Evolutionary conservation across 805 yeast genomes (phyloP).

Genomic region (Lachancea quebecensis): DNA sequence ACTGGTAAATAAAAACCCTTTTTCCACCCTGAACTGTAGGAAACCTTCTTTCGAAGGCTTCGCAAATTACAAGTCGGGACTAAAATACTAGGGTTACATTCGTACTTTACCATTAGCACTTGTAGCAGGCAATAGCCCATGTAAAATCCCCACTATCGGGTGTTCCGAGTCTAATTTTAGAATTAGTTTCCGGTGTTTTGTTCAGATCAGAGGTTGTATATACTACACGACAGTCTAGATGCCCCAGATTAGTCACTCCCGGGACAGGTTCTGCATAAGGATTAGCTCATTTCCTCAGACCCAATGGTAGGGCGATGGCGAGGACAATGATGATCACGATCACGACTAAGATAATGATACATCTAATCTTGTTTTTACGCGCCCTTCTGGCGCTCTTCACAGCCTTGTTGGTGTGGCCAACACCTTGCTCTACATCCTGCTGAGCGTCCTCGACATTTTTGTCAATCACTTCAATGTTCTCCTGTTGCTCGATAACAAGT

Average conservation of each 20-base stretch:
- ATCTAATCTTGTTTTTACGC: constrained; percentile 86
- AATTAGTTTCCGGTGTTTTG: background rate
- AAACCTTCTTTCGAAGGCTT: constrained; percentile 8
- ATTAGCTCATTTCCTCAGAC: constrained; percentile 20
- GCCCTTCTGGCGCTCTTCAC: constrained; percentile 82
- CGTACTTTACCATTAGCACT: background rate
- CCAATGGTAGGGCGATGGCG: constrained; percentile 46
- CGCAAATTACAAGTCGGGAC: constrained; percentile 29
- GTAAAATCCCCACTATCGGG: no score
- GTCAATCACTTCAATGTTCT: constrained; percentile 73
- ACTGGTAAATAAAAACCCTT: constrained; percentile 29
- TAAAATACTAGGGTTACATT: constrained; percentile 27
- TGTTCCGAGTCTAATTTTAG: no score
- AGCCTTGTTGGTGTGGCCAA: constrained; percentile 88
- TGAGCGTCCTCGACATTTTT: constrained; percentile 78
- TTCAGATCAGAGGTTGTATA: background rate
- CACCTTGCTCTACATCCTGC: constrained; percentile 87
- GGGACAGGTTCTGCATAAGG: background rate
- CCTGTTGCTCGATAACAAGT: constrained; percentile 92
- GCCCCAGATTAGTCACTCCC: no score
- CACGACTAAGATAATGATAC: constrained; percentile 55
- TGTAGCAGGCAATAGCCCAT: no score
- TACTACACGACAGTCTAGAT: constrained; percentile 4
- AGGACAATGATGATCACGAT: constrained; percentile 61
- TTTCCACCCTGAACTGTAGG: constrained; percentile 33